A percentile compares a stretch with the other conserved stretches of the same genome.
These are phyloP conservation scores for Domatiomyces globalis DNA, from an alignment of 2,329 filamentous ascomycete species.

Conservation along the genomic window DNA sequence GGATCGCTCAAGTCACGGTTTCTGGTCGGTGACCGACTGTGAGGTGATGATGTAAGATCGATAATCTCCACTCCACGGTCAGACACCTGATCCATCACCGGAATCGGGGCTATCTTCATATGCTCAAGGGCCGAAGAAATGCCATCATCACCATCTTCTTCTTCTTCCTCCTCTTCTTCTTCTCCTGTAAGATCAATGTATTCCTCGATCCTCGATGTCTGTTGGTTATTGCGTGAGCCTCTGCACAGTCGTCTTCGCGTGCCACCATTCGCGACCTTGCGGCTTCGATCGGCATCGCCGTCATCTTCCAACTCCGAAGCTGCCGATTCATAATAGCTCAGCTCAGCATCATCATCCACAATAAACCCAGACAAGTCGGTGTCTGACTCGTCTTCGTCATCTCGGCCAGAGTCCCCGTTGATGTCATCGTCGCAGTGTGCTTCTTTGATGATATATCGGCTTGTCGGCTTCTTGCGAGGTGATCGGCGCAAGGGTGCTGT, in stretches of 20 bases:
- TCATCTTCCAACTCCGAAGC: conserved; percentile 4
- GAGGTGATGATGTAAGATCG: background rate
- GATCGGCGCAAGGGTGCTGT: background rate
- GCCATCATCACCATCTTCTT: background rate
- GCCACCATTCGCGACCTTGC: conserved; percentile 3
- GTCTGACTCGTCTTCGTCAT: conserved; percentile 16
- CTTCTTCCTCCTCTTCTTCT: conserved; percentile 6
- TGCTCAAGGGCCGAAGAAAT: background rate
- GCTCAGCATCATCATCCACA: conserved; percentile 18
- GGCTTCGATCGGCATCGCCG: conserved; percentile 2
- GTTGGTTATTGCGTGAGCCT: background rate
- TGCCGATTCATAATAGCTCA: conserved; percentile 16
- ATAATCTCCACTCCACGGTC: background rate
- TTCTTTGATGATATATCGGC: conserved; percentile 15
- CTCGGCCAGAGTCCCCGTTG: conserved; percentile 11
- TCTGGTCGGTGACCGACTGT: conserved; percentile 6
- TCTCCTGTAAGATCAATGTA: background rate
- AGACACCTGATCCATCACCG: background rate
- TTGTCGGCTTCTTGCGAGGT: conserved; percentile 4
- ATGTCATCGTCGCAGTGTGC: conserved; percentile 15
- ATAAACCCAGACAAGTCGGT: conserved; percentile 20
- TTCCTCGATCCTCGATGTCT: conserved; percentile 3
- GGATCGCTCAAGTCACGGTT: conserved; percentile 1
- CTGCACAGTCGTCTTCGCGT: conserved; percentile 8
- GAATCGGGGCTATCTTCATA: background rate